Conservation (phyloP, 805 yeast genomes). For the Candida schatavii region DNA sequence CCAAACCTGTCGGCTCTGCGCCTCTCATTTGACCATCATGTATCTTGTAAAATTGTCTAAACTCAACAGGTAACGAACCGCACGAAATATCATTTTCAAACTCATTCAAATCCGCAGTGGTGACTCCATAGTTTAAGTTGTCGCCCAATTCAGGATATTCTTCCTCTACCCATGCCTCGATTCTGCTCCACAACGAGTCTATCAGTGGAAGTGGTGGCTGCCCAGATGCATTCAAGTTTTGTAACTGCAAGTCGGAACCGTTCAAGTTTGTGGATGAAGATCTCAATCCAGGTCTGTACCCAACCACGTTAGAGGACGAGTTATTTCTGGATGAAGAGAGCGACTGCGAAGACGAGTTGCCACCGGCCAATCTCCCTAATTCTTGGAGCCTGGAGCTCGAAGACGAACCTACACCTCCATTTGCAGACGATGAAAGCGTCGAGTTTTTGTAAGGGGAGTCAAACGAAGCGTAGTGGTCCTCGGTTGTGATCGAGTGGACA, state of each 20-base stretch:
- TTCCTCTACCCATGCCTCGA: conserved; percentile 42
- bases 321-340: conserved; percentile 15
- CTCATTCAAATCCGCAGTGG: conserved; percentile 45
- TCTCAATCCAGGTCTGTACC: conserved; percentile 42
- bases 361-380: conserved; percentile 23
- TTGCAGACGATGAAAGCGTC: conserved; percentile 12
- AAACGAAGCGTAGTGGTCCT: conserved; percentile 58
- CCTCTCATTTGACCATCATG: conserved; percentile 47
- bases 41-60: conserved; percentile 43
- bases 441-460: conserved; percentile 35
- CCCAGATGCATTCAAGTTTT: conserved; percentile 44
- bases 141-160: conserved; percentile 47
- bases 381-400: conserved; percentile 36
- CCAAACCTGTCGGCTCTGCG: conserved; percentile 44
- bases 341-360: conserved; percentile 26
- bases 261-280: conserved; percentile 38
- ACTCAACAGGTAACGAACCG: conserved; percentile 42
- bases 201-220: conserved; percentile 48
- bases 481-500: conserved; percentile 52
- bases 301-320: conserved; percentile 21
- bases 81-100: conserved; percentile 43
- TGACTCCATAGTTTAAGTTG: conserved; percentile 40
- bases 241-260: conserved; percentile 43
- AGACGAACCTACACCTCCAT: conserved; percentile 8
- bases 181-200: conserved; percentile 43